Base-by-base conservation (phyloP, 2,329 filamentous ascomycete species). In the Colletotrichum siamense region DNA sequence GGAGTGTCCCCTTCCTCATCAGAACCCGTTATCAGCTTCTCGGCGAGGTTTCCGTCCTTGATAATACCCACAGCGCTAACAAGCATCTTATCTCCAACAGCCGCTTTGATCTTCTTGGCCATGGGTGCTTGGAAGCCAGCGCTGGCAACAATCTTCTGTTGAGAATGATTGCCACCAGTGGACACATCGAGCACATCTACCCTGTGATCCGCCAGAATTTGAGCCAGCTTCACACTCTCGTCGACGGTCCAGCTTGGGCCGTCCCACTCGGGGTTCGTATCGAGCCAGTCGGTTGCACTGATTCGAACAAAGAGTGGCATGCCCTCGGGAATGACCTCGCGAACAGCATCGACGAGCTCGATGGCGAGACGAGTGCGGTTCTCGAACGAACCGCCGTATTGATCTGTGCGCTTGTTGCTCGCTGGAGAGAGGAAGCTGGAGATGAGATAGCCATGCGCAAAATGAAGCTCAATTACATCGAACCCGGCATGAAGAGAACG, bases 101-200 rank as follows among this genome's bases (percentile, higher is more conserved):
- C 92, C 79, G 92, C 89, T 86, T 95, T 96, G 71, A 96, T 91
- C 6, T 89, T 88, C 81, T 93, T 91, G 0, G 95, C 92, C 79
- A 95, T 94, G 0, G 89, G 91, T 0, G 90, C 92, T 84, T 96
- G 95, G 85, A 95, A 96, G 0, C 88, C 93, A 0, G 92, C 92
- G 0, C 90, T 91, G 3, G 85, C 81, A 28, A 88, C 86, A 69
- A 94, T 88, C 71, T 92, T 90, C 79, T 93, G 91, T 65, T 83
- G 81, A 0, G 88, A 84, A 80, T 95, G 91, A 64, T 90, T 90
- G 5, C 94, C 95, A 1, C 92, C 94, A 4, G 89, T 91, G 2
- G 91, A 93, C 8, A 96, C 90, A 80, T 97, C 95, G 2, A 97
- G 85, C 2, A 97, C 86, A 81, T 97, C 94, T 4, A 96, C 91